phyloP scores from a whole-genome alignment of 371 early-diverging fungal genomes.

The Mortierella sp. region DNA sequence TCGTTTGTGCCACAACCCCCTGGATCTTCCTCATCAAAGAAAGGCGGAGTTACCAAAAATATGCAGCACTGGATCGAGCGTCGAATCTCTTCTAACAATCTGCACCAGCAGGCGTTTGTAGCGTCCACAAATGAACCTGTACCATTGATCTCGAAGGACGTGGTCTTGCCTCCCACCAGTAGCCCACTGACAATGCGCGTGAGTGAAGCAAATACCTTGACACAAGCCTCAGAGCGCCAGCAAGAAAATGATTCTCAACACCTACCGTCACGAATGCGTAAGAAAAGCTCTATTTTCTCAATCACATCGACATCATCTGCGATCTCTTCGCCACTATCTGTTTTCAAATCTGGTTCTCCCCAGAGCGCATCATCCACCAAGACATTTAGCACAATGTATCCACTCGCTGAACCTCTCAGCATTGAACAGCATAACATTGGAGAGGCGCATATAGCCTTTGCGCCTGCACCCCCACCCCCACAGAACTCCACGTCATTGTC shows the following conservation, averaged over 20 bases:
- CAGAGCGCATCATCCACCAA: constrained; percentile 1
- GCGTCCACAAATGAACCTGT: constrained; percentile 37
- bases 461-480: neutral
- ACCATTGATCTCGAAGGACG: constrained; percentile 5
- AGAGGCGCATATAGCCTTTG: neutral
- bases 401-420: neutral
- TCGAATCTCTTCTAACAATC: constrained; percentile 21
- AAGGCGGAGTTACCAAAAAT: constrained; percentile 27
- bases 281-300: constrained; percentile 28
- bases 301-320: constrained; percentile 15
- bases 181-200: constrained; percentile 4
- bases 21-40: constrained; percentile 1
- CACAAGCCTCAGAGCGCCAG: neutral
- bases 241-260: neutral
- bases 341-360: constrained; percentile 13
- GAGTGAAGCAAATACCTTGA: neutral
- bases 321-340: constrained; percentile 9
- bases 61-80: constrained; percentile 36
- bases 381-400: neutral
- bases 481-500: neutral
- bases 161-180: constrained; percentile 18
- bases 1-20: constrained; percentile 4
- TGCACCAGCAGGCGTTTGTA: constrained; percentile 14
- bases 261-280: constrained; percentile 1
- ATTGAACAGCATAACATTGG: neutral